Evolutionary conservation across 192 early-diverging fungal genomes (phyloP).

Genomic region (Dissophora ornata): DNA sequence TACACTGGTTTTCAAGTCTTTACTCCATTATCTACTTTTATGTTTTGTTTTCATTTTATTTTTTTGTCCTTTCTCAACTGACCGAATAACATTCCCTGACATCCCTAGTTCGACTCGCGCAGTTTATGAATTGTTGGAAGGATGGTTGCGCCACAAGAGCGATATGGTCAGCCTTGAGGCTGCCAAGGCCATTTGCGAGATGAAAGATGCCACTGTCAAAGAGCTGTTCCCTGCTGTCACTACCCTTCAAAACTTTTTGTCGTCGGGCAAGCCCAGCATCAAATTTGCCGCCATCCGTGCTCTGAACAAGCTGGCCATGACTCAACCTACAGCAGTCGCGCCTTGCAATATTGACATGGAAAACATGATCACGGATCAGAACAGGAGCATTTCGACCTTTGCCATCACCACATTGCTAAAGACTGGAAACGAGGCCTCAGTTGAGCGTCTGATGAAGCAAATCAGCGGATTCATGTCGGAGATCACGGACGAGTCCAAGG

Average conservation of each 20-base stretch:
- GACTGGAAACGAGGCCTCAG: conserved; percentile 97
- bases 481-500: conserved; percentile 99
- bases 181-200: conserved; percentile 94
- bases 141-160: conserved; percentile 92
- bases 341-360: conserved; percentile 99
- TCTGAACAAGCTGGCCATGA: conserved; percentile 91
- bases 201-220: conserved; percentile 83
- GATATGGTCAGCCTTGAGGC: conserved; percentile 99
- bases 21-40: too few relatives aligned
- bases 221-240: conserved; percentile 94
- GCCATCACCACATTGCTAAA: conserved; percentile 98
- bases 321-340: conserved; percentile 89
- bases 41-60: too few relatives aligned
- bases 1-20: too few relatives aligned
- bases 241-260: conserved; percentile 92
- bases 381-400: conserved; percentile 97
- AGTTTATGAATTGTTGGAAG: conserved; percentile 90
- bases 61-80: too few relatives aligned
- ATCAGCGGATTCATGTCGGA: conserved; percentile 98
- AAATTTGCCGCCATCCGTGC: conserved; percentile 98
- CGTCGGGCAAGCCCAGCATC: conserved; percentile 91
- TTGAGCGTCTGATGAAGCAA: conserved; percentile 99
- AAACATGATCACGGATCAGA: conserved; percentile 94
- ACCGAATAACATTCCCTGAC: neutral
- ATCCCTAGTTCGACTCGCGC: conserved; percentile 62